Conservation (phyloP, 2,329 filamentous ascomycete species). For the Pseudocercospora vitis region DNA sequence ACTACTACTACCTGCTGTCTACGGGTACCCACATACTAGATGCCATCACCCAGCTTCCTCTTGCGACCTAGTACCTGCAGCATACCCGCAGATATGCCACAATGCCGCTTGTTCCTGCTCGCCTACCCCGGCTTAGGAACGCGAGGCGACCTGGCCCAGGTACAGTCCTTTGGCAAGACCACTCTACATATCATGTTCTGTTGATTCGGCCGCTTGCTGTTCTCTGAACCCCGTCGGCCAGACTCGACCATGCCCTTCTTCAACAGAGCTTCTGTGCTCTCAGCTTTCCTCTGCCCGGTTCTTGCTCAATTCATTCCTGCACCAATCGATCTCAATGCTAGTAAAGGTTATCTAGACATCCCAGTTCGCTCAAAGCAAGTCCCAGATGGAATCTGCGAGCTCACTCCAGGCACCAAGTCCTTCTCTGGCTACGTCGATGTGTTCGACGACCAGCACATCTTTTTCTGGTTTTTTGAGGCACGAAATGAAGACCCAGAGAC, state of each 20-base stretch:
- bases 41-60: not conserved
- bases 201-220: not conserved
- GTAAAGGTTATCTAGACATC: constrained; percentile 49
- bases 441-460: constrained; percentile 49
- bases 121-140: no score
- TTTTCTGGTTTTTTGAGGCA: constrained; percentile 66
- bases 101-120: not conserved
- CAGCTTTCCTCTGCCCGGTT: constrained; percentile 5
- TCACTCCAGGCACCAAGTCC: constrained; percentile 51
- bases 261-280: constrained; percentile 10
- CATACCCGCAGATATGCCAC: not conserved
- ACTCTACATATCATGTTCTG: not conserved
- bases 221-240: not conserved
- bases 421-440: constrained; percentile 46
- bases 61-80: not conserved
- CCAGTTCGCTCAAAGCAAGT: constrained; percentile 61
- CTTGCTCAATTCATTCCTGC: constrained; percentile 47
- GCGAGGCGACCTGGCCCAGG: no score
- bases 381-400: constrained; percentile 47
- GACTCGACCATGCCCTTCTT: constrained; percentile 11
- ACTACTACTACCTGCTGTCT: not conserved
- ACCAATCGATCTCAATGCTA: constrained; percentile 47
- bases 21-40: no score
- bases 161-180: no score
- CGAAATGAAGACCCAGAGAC: constrained; percentile 49